A percentile compares a stretch with the other conserved stretches of the same genome.
phyloP scores from a whole-genome alignment of 495 filamentous ascomycete genomes.

The Echria macrotheca region DNA sequence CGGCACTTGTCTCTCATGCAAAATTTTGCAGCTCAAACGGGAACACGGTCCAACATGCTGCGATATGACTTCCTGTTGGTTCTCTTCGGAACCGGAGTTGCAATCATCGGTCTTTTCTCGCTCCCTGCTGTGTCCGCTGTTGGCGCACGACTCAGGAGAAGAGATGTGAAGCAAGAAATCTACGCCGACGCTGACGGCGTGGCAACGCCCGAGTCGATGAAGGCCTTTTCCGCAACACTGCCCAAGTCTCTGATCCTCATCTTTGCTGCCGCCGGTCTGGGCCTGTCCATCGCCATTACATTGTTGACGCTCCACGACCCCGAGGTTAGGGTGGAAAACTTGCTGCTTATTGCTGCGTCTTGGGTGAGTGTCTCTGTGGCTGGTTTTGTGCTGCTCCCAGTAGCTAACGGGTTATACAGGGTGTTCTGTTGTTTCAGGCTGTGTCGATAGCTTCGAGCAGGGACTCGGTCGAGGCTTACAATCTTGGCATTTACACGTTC shows the following conservation, averaged over 20 bases:
- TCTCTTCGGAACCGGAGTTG: conserved; percentile 30
- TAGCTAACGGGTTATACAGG: no score
- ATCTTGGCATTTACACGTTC: conserved; percentile 42
- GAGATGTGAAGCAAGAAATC: conserved; percentile 29
- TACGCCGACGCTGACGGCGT: conserved; percentile 62
- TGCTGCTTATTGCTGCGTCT: conserved; percentile 32
- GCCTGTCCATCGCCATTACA: conserved; percentile 38
- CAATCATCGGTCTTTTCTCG: conserved; percentile 31
- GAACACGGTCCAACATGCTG: no score
- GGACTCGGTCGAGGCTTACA: conserved; percentile 41
- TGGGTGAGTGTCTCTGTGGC: conserved; percentile 53
- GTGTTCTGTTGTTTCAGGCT: conserved; percentile 43
- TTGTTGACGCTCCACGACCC: conserved; percentile 33
- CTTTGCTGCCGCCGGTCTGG: conserved; percentile 40
- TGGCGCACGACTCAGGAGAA: conserved; percentile 22
- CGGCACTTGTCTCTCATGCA: no score
- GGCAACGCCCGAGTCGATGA: conserved; percentile 51
- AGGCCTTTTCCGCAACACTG: conserved; percentile 45
- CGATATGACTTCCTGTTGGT: conserved; percentile 26
- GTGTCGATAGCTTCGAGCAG: conserved; percentile 36
- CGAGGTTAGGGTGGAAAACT: conserved; percentile 30
- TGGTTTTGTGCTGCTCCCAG: no score
- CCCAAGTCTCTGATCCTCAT: conserved; percentile 43
- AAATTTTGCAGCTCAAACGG: no score
- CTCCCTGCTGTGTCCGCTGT: conserved; percentile 31